A percentile compares a stretch with the other conserved stretches of the same genome.
Conservation (phyloP, 2,329 filamentous ascomycete species). For the Aspergillus neoniger region DNA sequence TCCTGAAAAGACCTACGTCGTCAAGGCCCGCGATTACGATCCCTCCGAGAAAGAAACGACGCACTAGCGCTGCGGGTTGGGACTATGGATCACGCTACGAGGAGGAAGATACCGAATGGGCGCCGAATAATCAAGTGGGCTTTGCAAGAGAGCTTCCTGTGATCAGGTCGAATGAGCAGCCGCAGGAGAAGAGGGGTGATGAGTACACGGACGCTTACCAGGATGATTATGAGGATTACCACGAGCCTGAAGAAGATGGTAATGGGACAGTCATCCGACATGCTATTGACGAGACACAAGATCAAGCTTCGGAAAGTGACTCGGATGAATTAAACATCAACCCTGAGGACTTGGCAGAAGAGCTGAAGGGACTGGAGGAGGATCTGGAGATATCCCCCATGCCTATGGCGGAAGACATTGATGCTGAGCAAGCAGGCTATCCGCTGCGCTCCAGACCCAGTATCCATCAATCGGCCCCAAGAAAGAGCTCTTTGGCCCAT, state of each 20-base stretch:
- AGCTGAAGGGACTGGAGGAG: constrained; percentile 48
- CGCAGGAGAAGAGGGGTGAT: constrained; percentile 28
- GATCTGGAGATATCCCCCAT: constrained; percentile 41
- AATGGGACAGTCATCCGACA: constrained; percentile 43
- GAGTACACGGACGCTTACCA: constrained; percentile 35
- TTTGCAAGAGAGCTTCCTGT: constrained; percentile 29
- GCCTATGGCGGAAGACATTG: constrained; percentile 22
- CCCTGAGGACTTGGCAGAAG: constrained; percentile 45
- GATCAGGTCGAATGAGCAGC: constrained; percentile 16
- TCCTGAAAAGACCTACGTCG: constrained; percentile 58
- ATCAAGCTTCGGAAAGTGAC: constrained; percentile 34
- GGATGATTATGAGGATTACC: constrained; percentile 27
- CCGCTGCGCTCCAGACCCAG: constrained; percentile 18
- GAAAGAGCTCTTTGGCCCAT: constrained; percentile 15
- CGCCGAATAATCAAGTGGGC: constrained; percentile 23
- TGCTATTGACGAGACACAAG: constrained; percentile 27
- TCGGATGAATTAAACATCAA: constrained; percentile 33
- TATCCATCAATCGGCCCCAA: constrained; percentile 4
- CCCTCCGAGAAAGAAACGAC: constrained; percentile 70
- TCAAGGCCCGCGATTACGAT: constrained; percentile 69
- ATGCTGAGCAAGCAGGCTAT: constrained; percentile 16
- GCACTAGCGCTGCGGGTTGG: constrained; percentile 41
- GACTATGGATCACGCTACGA: constrained; percentile 28
- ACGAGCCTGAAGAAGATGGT: constrained; percentile 27
- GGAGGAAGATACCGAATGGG: constrained; percentile 37